Conservation (phyloP, 768 basidiomycete species). For the Boletus rubroflammeus region DNA sequence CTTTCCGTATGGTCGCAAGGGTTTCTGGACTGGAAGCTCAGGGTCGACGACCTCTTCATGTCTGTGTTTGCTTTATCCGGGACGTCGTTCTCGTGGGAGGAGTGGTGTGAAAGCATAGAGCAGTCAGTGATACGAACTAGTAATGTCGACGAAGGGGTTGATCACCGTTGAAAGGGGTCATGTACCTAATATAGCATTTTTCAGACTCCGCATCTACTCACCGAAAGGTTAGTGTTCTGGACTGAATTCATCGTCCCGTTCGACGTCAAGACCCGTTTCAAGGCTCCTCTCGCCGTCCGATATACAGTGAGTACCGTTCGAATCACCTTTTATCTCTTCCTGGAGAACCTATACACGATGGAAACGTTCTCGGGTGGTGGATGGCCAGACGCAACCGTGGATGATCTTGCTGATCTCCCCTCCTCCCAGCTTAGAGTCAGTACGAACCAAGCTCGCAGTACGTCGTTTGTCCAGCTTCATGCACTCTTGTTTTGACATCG, state of each 20-base stretch:
- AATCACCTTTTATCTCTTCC: not conserved
- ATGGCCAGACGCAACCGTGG: slow-evolving; percentile 26
- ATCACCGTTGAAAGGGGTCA: slow-evolving; percentile 1
- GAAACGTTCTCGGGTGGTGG: slow-evolving; percentile 26
- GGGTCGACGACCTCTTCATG: not conserved
- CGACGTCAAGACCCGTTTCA: slow-evolving; percentile 37
- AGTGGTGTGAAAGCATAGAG: not conserved
- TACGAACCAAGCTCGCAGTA: slow-evolving; percentile 37
- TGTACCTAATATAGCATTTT: slow-evolving; percentile 13
- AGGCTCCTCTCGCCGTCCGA: slow-evolving; percentile 24
- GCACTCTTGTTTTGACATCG: not conserved
- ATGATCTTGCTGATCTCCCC: slow-evolving; percentile 29
- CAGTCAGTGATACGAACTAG: not conserved
- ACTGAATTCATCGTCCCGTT: slow-evolving; percentile 28
- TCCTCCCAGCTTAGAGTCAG: slow-evolving; percentile 31
- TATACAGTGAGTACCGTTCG: slow-evolving; percentile 20
- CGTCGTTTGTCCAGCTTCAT: slow-evolving; percentile 13
- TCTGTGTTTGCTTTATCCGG: not conserved
- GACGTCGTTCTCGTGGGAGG: not conserved
- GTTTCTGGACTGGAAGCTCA: not conserved
- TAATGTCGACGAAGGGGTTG: not conserved
- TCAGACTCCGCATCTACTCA: slow-evolving; percentile 21
- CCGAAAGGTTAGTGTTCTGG: slow-evolving; percentile 2
- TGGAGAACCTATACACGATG: slow-evolving; percentile 2
- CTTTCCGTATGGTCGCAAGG: not conserved